Evolutionary conservation across 2,329 filamentous ascomycete species (phyloP).

Genomic region (Fusarium odoratissimum): DNA sequence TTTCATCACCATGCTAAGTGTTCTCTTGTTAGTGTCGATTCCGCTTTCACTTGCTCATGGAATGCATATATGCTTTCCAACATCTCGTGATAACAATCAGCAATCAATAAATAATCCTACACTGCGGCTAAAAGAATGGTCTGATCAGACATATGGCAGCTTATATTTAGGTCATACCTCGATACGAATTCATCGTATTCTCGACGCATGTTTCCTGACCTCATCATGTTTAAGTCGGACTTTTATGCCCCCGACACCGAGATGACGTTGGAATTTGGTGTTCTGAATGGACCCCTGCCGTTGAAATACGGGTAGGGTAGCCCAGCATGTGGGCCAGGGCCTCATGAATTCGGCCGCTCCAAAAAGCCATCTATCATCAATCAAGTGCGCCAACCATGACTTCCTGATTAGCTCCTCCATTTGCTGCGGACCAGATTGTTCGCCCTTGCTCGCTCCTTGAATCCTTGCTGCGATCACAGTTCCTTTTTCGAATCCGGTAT

Average conservation of each 20-base stretch:
- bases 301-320: slow-evolving; percentile 14
- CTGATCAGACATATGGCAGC: not conserved
- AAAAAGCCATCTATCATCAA: slow-evolving; percentile 43
- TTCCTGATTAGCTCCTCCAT: slow-evolving; percentile 18
- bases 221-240: slow-evolving; percentile 25
- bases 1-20: not conserved
- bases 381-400: slow-evolving; percentile 21
- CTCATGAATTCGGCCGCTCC: slow-evolving; percentile 36
- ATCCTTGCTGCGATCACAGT: not conserved
- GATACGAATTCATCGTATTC: slow-evolving; percentile 25
- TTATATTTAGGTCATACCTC: not conserved
- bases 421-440: slow-evolving; percentile 8
- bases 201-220: not conserved
- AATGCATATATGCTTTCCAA: too few relatives aligned
- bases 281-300: slow-evolving; percentile 33
- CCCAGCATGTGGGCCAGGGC: slow-evolving; percentile 37
- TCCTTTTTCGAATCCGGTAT: not conserved
- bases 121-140: not conserved
- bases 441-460: slow-evolving; percentile 30
- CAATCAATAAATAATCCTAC: not conserved
- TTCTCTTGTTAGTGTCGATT: not conserved
- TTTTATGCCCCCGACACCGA: slow-evolving; percentile 42
- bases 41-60: not conserved
- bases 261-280: slow-evolving; percentile 38
- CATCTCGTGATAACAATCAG: not conserved